Base-by-base conservation (phyloP, 805 yeast species). In the Vanderwaltozyma polyspora region DNA sequence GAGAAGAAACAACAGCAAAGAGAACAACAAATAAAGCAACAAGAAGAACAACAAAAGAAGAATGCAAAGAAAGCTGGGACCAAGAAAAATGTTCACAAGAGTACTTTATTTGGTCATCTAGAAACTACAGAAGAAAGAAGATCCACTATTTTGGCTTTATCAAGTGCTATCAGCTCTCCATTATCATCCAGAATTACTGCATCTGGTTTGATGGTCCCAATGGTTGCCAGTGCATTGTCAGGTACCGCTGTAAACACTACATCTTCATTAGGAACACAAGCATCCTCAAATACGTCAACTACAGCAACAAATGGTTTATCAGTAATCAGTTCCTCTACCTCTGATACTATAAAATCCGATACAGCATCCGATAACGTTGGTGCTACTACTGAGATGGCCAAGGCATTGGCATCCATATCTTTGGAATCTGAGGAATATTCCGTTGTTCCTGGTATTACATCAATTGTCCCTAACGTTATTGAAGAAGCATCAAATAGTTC, bases 91-190 rank as follows among this genome's bases (percentile, higher is more conserved):
- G 25, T n/a, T 10, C 29, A 33, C 6, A 69, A 72, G 27, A 80
- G 83, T 16, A 68, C 82, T 3, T 63, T 81, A 48, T 82, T 81
- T 60, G 75, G 85, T 34, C 93, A 82, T 61, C 64, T 82, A 45
- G 91, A 80, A 49, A 79, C 87, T 2, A 68, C 83, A 39, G 87
- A 78, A 47, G 87, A 81, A 57, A 64, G 91, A 57, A 74, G 64
- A 34, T 65, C 63, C 1, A 43, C 58, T 3, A 43, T 57, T n/a
- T 38, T 58, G 17, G 60, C 63, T 3, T 38, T 58, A 5, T 41
- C 55, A 5, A 49, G 60, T 45, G 59, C 60, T 6, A 48, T 58
- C 17, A 50, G 46, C 15, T 45, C 59, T 12, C 44, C 60, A 17
- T 46, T 39, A 21, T 49, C 57, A 2, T 52, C 62, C 3, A 51